phyloP scores from a whole-genome alignment of 371 early-diverging fungal species.

The Circinella umbellata region DNA sequence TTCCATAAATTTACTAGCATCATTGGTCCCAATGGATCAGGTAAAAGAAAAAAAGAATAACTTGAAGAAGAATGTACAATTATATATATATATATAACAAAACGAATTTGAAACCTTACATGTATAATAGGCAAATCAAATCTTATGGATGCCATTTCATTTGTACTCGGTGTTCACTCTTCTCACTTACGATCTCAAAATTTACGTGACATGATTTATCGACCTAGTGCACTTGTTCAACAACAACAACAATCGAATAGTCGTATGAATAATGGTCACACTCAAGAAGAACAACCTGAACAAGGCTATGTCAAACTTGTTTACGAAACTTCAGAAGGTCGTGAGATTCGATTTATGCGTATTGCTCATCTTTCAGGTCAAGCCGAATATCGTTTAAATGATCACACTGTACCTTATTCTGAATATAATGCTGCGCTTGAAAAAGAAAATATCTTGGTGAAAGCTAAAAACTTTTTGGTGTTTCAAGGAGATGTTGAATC shows the following conservation, averaged over 20 bases:
- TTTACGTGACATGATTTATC: slow-evolving; percentile 91
- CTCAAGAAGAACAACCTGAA: slow-evolving; percentile 22
- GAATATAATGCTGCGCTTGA: slow-evolving; percentile 84
- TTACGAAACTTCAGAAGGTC: slow-evolving; percentile 66
- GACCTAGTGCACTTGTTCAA: slow-evolving; percentile 55
- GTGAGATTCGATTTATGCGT: slow-evolving; percentile 66
- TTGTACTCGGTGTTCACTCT: slow-evolving; percentile 95
- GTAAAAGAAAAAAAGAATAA: slow-evolving; percentile 37
- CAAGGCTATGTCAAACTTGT: slow-evolving; percentile 82
- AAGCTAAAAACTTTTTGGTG: slow-evolving; percentile 97
- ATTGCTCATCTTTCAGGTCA: slow-evolving; percentile 75
- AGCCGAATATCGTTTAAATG: slow-evolving; percentile 91
- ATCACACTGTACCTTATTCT: slow-evolving; percentile 65
- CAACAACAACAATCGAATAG: slow-evolving; percentile 20
- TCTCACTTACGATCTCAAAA: slow-evolving; percentile 87
- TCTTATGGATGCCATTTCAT: slow-evolving; percentile 99
- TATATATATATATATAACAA: not conserved
- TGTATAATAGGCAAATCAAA: slow-evolving; percentile 88
- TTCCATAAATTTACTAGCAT: slow-evolving; percentile 97
- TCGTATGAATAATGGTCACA: slow-evolving; percentile 16
- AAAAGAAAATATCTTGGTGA: slow-evolving; percentile 89
- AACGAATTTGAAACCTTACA: not conserved
- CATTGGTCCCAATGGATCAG: slow-evolving; percentile 99
- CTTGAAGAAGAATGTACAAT: no score
- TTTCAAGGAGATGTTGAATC: slow-evolving; percentile 99